Percentiles rank a stretch among this genome's conserved stretches.
phyloP scores from a whole-genome alignment of 140 eudicot species.

The Oenanthe javanica region DNA sequence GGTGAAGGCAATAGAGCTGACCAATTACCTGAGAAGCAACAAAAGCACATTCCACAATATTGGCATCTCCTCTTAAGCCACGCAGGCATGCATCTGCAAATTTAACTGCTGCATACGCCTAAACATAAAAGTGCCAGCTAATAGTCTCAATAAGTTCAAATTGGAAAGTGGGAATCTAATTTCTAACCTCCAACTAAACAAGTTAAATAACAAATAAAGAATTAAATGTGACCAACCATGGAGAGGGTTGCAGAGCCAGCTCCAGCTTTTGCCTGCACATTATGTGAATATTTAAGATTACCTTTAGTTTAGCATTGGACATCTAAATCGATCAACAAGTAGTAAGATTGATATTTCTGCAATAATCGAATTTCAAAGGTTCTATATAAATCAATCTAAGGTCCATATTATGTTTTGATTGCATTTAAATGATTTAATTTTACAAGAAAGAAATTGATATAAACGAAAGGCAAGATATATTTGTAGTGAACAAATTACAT shows the following conservation, averaged over 20 bases:
- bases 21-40: conserved; percentile 72
- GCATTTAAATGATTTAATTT: background rate
- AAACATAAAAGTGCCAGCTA: conserved; percentile 2
- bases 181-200: background rate
- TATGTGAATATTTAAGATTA: background rate
- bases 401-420: background rate
- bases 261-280: conserved; percentile 95
- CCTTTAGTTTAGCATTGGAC: background rate
- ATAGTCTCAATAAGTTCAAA: conserved; percentile 6
- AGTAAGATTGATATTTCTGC: background rate
- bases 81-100: conserved; percentile 94
- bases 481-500: background rate
- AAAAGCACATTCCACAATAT: conserved; percentile 76
- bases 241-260: conserved; percentile 98
- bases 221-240: conserved; percentile 46
- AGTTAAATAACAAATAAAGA: background rate
- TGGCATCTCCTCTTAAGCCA: conserved; percentile 93
- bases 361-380: background rate
- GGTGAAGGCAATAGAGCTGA: background rate
- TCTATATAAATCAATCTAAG: background rate
- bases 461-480: background rate
- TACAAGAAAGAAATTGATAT: background rate
- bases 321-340: background rate
- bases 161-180: background rate
- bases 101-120: conserved; percentile 97